phyloP scores from a whole-genome alignment of 164 flowering plant genomes.

The Cinnamomum chago region DNA sequence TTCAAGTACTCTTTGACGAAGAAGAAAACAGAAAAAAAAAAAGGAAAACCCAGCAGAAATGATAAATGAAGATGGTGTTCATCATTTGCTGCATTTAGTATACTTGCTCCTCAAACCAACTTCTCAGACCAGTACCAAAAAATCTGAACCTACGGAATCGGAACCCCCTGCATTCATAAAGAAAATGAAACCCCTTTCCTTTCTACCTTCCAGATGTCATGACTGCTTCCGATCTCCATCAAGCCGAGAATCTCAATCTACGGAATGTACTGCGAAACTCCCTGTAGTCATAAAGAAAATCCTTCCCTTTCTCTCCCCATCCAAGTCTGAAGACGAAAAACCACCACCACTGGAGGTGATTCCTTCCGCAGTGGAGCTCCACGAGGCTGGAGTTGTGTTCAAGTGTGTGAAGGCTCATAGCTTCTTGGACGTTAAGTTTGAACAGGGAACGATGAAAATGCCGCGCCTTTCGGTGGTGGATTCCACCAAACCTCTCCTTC shows the following conservation, averaged over 20 bases:
- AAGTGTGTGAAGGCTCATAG: not conserved
- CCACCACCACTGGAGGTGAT: not conserved
- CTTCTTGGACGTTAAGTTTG: conserved; percentile 21
- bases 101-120: not conserved
- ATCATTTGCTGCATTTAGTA: not conserved
- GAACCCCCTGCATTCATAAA: not conserved
- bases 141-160: not conserved
- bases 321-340: not conserved
- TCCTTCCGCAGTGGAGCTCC: not conserved
- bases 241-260: not conserved
- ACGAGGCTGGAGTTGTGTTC: conserved; percentile 1
- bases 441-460: conserved; percentile 16
- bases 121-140: not conserved
- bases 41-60: too few relatives aligned
- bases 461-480: conserved; percentile 29
- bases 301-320: not conserved
- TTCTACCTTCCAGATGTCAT: too few relatives aligned
- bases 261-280: too few relatives aligned
- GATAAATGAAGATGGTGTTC: too few relatives aligned
- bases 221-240: too few relatives aligned
- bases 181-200: not conserved
- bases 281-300: too few relatives aligned
- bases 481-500: conserved; percentile 17
- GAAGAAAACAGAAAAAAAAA: too few relatives aligned
- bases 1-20: too few relatives aligned